phyloP scores from a whole-genome alignment of 108 stramenopile genomes.

The Cyclotella choctawhatcheeana region DNA sequence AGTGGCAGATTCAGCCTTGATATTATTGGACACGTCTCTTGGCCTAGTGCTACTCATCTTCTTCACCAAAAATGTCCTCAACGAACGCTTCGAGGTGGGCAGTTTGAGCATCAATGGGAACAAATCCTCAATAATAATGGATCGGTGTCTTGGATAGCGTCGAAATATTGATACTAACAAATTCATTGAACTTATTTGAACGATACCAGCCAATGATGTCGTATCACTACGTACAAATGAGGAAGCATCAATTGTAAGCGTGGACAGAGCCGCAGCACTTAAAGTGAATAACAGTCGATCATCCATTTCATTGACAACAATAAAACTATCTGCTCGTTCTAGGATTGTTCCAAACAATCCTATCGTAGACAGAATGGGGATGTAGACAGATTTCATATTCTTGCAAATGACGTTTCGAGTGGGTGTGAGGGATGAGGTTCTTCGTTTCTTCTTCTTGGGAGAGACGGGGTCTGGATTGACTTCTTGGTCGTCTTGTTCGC shows the following conservation, averaged over 20 bases:
- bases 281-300: conserved; percentile 79
- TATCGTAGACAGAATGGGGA: conserved; percentile 59
- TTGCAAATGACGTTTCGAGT: conserved; percentile 39
- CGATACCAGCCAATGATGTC: conserved; percentile 33
- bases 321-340: conserved; percentile 68
- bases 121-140: conserved; percentile 90
- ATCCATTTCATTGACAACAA: conserved; percentile 70
- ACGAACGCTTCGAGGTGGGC: conserved; percentile 77
- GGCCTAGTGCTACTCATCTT: conserved; percentile 17
- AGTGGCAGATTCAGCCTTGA: conserved; percentile 9
- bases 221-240: conserved; percentile 32
- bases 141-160: conserved; percentile 73
- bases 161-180: conserved; percentile 79
- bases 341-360: conserved; percentile 60
- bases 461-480: conserved; percentile 18
- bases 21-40: not conserved
- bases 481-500: conserved; percentile 41
- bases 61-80: conserved; percentile 77
- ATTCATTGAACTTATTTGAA: conserved; percentile 70
- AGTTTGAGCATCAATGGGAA: conserved; percentile 89
- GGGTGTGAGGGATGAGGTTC: conserved; percentile 28
- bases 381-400: conserved; percentile 74
- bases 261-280: conserved; percentile 61
- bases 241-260: conserved; percentile 71
- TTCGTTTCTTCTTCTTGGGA: conserved; percentile 30